These are phyloP conservation scores for Yamadazyma conglobata DNA, from an alignment of 1,139 yeast species.

Conservation along the genomic window DNA sequence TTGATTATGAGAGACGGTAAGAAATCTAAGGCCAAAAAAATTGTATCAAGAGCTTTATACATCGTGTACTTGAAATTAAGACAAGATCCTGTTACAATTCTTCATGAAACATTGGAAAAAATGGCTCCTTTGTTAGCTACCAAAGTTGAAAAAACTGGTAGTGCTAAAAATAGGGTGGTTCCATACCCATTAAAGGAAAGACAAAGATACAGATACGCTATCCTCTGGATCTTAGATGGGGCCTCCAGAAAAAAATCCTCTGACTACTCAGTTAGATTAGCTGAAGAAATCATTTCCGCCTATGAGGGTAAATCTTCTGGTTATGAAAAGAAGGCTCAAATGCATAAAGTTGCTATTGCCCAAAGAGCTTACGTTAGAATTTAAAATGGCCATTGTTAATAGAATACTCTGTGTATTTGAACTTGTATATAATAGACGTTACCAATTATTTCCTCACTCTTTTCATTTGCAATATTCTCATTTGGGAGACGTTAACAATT, in stretches of 20 bases:
- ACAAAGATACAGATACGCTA: slow-evolving; percentile 83
- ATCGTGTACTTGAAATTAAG: slow-evolving; percentile 70
- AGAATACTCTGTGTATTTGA: too few species aligned
- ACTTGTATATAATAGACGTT: slow-evolving; percentile 7
- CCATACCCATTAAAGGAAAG: slow-evolving; percentile 82
- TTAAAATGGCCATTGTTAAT: slow-evolving; percentile 13
- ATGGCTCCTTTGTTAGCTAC: slow-evolving; percentile 85
- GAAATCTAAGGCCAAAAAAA: slow-evolving; percentile 75
- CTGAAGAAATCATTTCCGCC: slow-evolving; percentile 83
- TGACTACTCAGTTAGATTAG: slow-evolving; percentile 82
- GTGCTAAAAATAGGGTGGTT: slow-evolving; percentile 74
- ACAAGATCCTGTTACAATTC: slow-evolving; percentile 70
- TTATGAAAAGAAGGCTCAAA: slow-evolving; percentile 75
- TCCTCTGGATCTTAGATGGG: slow-evolving; percentile 86
- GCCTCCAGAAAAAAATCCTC: slow-evolving; percentile 74
- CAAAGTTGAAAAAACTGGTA: slow-evolving; percentile 77
- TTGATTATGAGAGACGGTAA: slow-evolving; percentile 92
- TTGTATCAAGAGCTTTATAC: slow-evolving; percentile 74
- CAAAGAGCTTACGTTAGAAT: slow-evolving; percentile 70
- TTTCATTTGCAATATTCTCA: too few species aligned
- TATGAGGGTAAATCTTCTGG: slow-evolving; percentile 78
- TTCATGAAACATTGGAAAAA: slow-evolving; percentile 71
- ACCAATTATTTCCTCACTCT: too few species aligned
- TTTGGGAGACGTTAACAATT: too few species aligned
- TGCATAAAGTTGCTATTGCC: slow-evolving; percentile 82